Evolutionary conservation across 2,329 filamentous ascomycete genomes (phyloP).

Genomic region (Colletotrichum echinochloae): DNA sequence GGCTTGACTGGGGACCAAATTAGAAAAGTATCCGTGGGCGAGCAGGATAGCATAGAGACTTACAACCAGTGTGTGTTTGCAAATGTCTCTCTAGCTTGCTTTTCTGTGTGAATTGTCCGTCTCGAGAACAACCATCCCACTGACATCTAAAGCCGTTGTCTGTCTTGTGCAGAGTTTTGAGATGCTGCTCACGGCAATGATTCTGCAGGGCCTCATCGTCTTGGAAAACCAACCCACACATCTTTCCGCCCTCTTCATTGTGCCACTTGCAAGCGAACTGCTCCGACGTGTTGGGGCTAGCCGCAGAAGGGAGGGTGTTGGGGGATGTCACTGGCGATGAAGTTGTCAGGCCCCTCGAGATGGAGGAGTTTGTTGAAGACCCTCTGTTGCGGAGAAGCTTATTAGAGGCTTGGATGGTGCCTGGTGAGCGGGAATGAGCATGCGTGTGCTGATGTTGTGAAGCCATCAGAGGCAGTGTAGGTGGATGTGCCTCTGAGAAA

Average conservation of each 20-base stretch:
- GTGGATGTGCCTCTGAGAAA: background rate
- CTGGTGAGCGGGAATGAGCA: background rate
- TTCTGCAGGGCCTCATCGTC: constrained; percentile 64
- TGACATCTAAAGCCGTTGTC: constrained; percentile 62
- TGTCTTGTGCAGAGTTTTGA: constrained; percentile 53
- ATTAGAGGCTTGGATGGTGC: background rate
- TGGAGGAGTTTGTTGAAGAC: background rate
- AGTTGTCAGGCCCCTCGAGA: background rate
- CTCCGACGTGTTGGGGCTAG: background rate
- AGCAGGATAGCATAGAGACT: constrained; percentile 46
- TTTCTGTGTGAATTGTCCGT: constrained; percentile 67
- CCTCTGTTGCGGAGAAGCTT: background rate
- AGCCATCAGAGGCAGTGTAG: constrained; percentile 6
- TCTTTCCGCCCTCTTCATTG: constrained; percentile 39
- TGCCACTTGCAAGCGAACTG: constrained; percentile 52
- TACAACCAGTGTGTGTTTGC: constrained; percentile 74
- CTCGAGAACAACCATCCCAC: constrained; percentile 68
- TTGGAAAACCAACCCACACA: constrained; percentile 53
- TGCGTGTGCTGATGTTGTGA: background rate
- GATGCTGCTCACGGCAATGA: constrained; percentile 65
- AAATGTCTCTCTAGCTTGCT: constrained; percentile 75
- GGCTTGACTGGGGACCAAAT: constrained; percentile 64
- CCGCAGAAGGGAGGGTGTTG: background rate
- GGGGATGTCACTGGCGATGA: constrained; percentile 16
- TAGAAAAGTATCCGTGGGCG: constrained; percentile 44